Evolutionary conservation across 176 grass and related monocot genomes (phyloP).

Genomic region (Triticum urartu): DNA sequence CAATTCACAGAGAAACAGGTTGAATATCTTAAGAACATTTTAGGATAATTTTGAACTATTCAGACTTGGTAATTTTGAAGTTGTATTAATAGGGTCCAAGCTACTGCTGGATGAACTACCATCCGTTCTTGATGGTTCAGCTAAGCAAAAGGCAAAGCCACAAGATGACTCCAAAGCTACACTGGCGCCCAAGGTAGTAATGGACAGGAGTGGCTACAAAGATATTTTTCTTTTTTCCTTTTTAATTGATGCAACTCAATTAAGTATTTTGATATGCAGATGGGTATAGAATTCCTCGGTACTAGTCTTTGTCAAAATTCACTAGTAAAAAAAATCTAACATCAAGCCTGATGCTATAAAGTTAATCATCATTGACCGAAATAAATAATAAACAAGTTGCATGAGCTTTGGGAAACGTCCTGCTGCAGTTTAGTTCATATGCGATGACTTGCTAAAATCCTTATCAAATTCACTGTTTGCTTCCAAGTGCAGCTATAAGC

Average conservation of each 20-base stretch:
- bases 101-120: constrained; percentile 76
- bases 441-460: not conserved
- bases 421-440: constrained; percentile 2
- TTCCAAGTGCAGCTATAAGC: not conserved
- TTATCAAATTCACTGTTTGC: not conserved
- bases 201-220: not conserved
- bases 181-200: constrained; percentile 71
- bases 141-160: constrained; percentile 69
- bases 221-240: not conserved
- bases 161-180: constrained; percentile 90
- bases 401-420: constrained; percentile 23
- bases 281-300: not conserved
- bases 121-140: constrained; percentile 76
- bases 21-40: not conserved
- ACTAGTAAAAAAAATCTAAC: not conserved
- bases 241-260: constrained; percentile 11
- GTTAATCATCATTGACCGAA: not conserved
- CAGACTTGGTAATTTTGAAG: constrained; percentile 10
- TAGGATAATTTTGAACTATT: constrained; percentile 17
- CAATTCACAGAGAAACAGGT: not conserved
- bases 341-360: not conserved
- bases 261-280: not conserved
- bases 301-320: constrained; percentile 10
- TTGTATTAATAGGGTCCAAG: constrained; percentile 59
- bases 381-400: not conserved